These are phyloP conservation scores for Macrophomina tecta DNA, from an alignment of 2,329 filamentous ascomycete species.

Conservation along the genomic window DNA sequence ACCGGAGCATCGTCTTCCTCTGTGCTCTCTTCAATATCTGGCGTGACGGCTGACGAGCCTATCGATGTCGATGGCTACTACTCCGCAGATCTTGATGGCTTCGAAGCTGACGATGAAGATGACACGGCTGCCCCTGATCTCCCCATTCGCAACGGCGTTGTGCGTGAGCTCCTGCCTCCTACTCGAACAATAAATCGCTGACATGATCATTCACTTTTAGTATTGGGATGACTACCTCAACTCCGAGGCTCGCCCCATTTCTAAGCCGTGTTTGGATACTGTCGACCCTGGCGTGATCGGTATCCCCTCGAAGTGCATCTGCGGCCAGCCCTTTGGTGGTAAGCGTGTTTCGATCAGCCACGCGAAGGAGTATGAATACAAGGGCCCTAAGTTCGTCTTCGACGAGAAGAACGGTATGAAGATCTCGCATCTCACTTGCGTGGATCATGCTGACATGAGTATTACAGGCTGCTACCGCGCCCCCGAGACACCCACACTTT, in stretches of 20 bases:
- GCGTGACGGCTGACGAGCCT: background rate
- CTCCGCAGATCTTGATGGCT: too few species aligned
- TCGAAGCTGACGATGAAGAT: background rate
- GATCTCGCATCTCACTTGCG: background rate
- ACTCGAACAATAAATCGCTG: too few species aligned
- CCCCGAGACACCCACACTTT: background rate
- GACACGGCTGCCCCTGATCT: background rate
- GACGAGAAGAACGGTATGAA: background rate
- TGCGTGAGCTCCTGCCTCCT: too few species aligned
- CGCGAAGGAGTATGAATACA: background rate
- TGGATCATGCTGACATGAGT: background rate
- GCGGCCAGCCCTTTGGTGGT: constrained; percentile 3
- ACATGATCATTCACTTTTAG: too few species aligned
- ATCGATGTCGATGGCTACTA: too few species aligned
- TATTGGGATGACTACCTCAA: constrained; percentile 6
- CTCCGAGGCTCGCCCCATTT: constrained; percentile 9
- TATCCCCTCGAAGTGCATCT: constrained; percentile 1
- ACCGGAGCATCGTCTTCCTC: background rate
- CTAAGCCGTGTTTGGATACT: background rate
- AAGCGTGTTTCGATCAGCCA: background rate
- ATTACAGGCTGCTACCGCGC: background rate
- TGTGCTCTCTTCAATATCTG: background rate
- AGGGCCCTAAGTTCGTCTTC: constrained; percentile 1
- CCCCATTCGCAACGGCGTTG: background rate
- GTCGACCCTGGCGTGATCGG: background rate